Evolutionary conservation across 768 basidiomycete genomes (phyloP).

Genomic region (Lactarius hengduanensis): DNA sequence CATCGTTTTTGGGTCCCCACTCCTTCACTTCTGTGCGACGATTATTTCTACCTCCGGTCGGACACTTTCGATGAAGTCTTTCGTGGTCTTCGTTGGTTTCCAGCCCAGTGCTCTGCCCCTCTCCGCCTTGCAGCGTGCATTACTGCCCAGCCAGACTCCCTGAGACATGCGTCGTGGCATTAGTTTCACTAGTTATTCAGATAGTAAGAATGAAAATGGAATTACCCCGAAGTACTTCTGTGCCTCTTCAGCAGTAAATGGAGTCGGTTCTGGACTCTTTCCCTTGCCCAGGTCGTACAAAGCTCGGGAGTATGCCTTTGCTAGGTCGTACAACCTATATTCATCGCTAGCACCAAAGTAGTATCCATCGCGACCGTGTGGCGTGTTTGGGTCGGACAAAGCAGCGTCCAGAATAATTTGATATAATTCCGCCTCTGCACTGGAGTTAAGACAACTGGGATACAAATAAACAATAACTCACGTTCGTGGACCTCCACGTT

Average conservation of each 20-base stretch:
- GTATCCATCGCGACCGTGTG: constrained; percentile 39
- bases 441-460: neutral
- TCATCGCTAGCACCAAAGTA: constrained; percentile 39
- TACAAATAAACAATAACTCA: constrained; percentile 28
- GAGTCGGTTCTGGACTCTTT: constrained; percentile 41
- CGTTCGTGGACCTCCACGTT: constrained; percentile 57
- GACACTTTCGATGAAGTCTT: constrained; percentile 52
- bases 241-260: constrained; percentile 45
- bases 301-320: constrained; percentile 39
- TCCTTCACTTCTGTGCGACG: constrained; percentile 12
- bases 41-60: constrained; percentile 43
- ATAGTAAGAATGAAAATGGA: neutral
- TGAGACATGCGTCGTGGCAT: constrained; percentile 8
- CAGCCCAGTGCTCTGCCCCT: constrained; percentile 48
- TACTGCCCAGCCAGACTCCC: constrained; percentile 31
- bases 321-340: constrained; percentile 37
- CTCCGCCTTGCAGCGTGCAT: constrained; percentile 46
- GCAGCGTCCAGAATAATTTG: constrained; percentile 43
- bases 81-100: constrained; percentile 48
- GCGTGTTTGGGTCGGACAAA: constrained; percentile 28
- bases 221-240: constrained; percentile 38
- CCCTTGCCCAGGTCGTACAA: constrained; percentile 36
- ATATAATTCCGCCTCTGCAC: constrained; percentile 44
- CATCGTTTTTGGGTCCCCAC: neutral
- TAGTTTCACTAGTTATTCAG: neutral